A percentile compares a stretch with the other conserved stretches of the same genome.
Evolutionary conservation across 805 yeast species (phyloP).

Genomic region (Torulaspora maleeae): DNA sequence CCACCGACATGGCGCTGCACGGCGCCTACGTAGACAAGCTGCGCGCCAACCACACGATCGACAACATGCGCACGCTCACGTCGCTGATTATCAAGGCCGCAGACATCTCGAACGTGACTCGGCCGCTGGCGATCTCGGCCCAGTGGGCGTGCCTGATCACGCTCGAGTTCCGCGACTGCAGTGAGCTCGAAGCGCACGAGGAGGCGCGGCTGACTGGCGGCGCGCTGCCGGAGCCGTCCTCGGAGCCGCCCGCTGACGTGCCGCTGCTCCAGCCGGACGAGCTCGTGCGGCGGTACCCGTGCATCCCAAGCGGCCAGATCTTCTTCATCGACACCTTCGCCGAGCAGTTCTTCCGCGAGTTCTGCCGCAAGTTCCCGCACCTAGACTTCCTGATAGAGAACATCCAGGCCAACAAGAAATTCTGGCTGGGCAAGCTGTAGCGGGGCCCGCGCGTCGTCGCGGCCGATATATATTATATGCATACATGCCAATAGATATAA

Average conservation of each 20-base stretch:
- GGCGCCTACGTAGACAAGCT: conserved; percentile 60
- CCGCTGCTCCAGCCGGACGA: conserved; percentile 27
- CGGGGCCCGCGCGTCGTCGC: not conserved
- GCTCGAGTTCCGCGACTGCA: conserved; percentile 70
- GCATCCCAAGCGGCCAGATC: conserved; percentile 65
- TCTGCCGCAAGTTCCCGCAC: conserved; percentile 57
- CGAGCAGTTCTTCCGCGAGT: conserved; percentile 61
- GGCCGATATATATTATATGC: not conserved
- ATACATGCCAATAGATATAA: conserved; percentile 1
- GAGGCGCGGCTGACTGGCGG: not conserved
- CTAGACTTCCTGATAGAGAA: conserved; percentile 53
- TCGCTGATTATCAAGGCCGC: conserved; percentile 85
- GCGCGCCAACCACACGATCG: conserved; percentile 16
- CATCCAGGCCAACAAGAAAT: conserved; percentile 48
- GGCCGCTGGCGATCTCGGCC: conserved; percentile 69
- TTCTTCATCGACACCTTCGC: conserved; percentile 85
- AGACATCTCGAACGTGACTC: conserved; percentile 87
- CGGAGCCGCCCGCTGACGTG: conserved; percentile 28
- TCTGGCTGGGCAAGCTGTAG: conserved; percentile 42
- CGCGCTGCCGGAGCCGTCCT: no score
- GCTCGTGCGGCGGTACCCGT: conserved; percentile 45
- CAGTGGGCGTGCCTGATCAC: conserved; percentile 84
- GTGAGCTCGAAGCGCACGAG: conserved; percentile 41
- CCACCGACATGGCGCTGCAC: conserved; percentile 94
- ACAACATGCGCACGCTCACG: conserved; percentile 44